Evolutionary conservation across 352 stramenopile genomes (phyloP), one percentile per base, ranked within the genome.

Genomic region (Paralagenidium karlingii): DNA sequence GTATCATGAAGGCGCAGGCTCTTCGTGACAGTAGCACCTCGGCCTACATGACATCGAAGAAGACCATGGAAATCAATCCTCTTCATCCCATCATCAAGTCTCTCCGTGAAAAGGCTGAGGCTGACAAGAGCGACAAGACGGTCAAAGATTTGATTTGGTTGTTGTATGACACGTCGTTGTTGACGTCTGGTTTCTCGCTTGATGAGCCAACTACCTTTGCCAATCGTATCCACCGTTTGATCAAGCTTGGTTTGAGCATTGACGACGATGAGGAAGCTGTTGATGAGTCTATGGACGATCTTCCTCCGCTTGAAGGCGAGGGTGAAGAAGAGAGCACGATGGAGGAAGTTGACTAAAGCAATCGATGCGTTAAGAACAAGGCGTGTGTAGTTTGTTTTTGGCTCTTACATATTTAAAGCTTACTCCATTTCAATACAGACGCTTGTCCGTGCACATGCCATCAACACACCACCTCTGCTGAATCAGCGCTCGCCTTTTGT

Each of bases 1-100:
- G 95, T 63, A 99, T 99, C 71, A 99, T 99, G 96, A 99, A 99
- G 76, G 96, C 96, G 8, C 96, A 99, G 77, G 95, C 96, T 24
- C 88, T 99, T 47, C 90, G 96, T 52, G 95, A 99, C 74, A 88
- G 83, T 49, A 94, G 81, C 59, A 96, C 95, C 33, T 96, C 82
- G 47, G 74, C 88, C 27, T 99, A 99, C 91, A 99, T 99, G 96
- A 84, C 75, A 26, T 98, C 94, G 38, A 99, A 99, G 91, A 99
- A 99, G 88, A 99, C 94, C 34, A 97, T 99, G 90, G 96, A 99
- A 74, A 96, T 99, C 81, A 99, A 99, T 84, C 95, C 95, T 10
- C 66, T 82, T 40, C 96, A 99, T 80, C 88, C 95, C 26, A 99
- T 99, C 68, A 97, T 99, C 63, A 94, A 90, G 63, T 94, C 92